Percentiles rank a stretch among this genome's conserved stretches.
Evolutionary conservation across 73 alveolate species (phyloP).

Genomic region (Paramecium primaurelia): DNA sequence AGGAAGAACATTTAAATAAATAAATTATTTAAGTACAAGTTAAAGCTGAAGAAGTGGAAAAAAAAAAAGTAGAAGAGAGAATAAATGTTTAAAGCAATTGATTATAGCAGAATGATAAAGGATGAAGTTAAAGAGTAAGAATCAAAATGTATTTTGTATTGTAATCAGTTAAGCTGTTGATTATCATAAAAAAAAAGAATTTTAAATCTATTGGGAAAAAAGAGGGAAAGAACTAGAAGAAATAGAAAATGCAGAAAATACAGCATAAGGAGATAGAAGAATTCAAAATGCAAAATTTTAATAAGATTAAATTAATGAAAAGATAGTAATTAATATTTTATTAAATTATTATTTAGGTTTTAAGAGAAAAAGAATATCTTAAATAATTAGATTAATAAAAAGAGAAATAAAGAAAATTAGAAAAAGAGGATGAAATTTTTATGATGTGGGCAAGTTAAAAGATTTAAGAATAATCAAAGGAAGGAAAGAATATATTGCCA

Average conservation of each 20-base stretch:
- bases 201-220: slow-evolving; percentile 17
- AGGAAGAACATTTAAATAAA: neutral
- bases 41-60: slow-evolving; percentile 31
- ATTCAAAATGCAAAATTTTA: neutral
- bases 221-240: slow-evolving; percentile 31
- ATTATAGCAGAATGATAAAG: slow-evolving; percentile 15
- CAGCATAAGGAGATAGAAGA: neutral
- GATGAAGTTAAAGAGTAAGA: slow-evolving; percentile 8
- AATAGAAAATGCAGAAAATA: neutral
- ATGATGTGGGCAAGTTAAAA: neutral
- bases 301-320: neutral
- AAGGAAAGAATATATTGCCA: neutral
- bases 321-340: neutral
- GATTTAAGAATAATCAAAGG: neutral
- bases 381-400: neutral
- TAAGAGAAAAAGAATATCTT: neutral
- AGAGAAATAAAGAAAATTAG: neutral
- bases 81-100: neutral
- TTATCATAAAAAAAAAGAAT: slow-evolving; percentile 31
- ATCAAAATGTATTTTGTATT: neutral
- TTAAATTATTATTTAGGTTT: neutral
- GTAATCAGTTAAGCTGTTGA: neutral
- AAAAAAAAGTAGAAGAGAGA: slow-evolving; percentile 7
- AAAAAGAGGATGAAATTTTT: neutral
- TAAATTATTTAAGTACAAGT: neutral